Conservation (phyloP, 768 basidiomycete species). For the Panellus pusillus region DNA sequence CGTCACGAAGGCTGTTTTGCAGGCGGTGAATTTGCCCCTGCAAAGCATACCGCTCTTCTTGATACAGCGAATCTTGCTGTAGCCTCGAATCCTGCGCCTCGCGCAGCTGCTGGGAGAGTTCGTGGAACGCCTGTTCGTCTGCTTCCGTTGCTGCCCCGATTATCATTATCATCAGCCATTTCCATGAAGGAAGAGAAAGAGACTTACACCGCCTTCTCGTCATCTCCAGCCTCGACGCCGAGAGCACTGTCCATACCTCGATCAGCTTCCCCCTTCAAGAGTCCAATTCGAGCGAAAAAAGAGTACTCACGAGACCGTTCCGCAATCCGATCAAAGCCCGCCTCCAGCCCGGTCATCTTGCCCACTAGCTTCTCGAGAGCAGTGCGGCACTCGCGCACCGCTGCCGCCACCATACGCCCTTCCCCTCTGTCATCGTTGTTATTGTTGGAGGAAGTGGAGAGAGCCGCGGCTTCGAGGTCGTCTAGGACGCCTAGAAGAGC, state of each 20-base stretch:
- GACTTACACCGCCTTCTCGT: slow-evolving; percentile 67
- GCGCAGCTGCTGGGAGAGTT: slow-evolving; percentile 68
- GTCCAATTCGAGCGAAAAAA: not conserved
- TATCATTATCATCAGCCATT: slow-evolving; percentile 6
- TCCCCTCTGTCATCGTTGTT: too few species aligned
- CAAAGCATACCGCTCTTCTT: slow-evolving; percentile 56
- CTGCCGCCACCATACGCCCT: slow-evolving; percentile 23
- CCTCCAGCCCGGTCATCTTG: slow-evolving; percentile 79
- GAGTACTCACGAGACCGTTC: slow-evolving; percentile 72
- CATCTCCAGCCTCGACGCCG: slow-evolving; percentile 66
- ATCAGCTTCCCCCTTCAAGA: not conserved
- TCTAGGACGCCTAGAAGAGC: slow-evolving; percentile 62
- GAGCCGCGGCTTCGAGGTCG: slow-evolving; percentile 61
- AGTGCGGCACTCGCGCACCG: slow-evolving; percentile 61
- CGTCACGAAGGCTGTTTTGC: slow-evolving; percentile 41
- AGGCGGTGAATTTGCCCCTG: slow-evolving; percentile 60
- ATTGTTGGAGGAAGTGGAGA: too few species aligned
- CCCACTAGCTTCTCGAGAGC: slow-evolving; percentile 67
- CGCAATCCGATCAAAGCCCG: slow-evolving; percentile 83
- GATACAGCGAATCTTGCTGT: slow-evolving; percentile 55
- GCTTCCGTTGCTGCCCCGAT: slow-evolving; percentile 58
- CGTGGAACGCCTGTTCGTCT: slow-evolving; percentile 74
- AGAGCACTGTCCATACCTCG: slow-evolving; percentile 54
- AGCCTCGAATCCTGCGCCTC: slow-evolving; percentile 54
- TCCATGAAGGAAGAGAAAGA: not conserved